phyloP scores from a whole-genome alignment of 495 filamentous ascomycete genomes.

The Entonaema liquescens region DNA sequence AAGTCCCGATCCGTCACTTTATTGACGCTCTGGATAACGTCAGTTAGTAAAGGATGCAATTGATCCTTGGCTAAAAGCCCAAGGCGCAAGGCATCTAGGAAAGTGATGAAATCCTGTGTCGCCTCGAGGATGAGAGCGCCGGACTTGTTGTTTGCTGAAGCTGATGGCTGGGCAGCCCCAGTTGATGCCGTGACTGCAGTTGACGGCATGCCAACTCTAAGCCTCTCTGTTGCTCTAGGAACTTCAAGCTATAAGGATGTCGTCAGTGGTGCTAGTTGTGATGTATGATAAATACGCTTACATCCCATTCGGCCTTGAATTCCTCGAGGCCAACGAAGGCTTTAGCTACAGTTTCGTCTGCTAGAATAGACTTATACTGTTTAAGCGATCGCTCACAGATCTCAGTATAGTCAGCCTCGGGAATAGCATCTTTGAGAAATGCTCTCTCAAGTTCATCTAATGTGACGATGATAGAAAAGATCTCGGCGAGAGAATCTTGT shows the following conservation, averaged over 20 bases:
- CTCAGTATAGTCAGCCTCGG: conserved; percentile 91
- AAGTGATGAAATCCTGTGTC: conserved; percentile 98
- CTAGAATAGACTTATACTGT: conserved; percentile 94
- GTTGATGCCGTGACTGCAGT: conserved; percentile 67
- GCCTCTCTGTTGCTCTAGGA: conserved; percentile 89
- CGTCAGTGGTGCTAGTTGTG: conserved; percentile 12
- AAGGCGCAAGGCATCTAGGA: conserved; percentile 90
- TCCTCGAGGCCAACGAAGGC: conserved; percentile 88
- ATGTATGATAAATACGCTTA: conserved; percentile 54
- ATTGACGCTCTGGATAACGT: conserved; percentile 95
- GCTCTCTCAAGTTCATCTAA: conserved; percentile 96
- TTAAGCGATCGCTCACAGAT: conserved; percentile 91
- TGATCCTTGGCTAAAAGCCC: conserved; percentile 93
- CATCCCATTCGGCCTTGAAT: conserved; percentile 94
- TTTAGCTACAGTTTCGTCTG: conserved; percentile 81
- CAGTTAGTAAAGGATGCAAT: conserved; percentile 89
- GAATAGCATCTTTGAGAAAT: conserved; percentile 94
- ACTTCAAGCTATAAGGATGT: conserved; percentile 77
- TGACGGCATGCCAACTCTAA: conserved; percentile 84
- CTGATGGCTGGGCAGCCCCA: conserved; percentile 53
- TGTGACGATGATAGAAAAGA: conserved; percentile 97
- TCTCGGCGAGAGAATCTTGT: conserved; percentile 93
- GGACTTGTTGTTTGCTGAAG: conserved; percentile 64
- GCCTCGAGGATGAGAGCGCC: conserved; percentile 83
- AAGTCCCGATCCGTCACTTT: conserved; percentile 94